Evolutionary conservation across 176 grass and related monocot genomes (phyloP), one percentile per base, ranked within the genome.

Genomic region (Otatea glauca): DNA sequence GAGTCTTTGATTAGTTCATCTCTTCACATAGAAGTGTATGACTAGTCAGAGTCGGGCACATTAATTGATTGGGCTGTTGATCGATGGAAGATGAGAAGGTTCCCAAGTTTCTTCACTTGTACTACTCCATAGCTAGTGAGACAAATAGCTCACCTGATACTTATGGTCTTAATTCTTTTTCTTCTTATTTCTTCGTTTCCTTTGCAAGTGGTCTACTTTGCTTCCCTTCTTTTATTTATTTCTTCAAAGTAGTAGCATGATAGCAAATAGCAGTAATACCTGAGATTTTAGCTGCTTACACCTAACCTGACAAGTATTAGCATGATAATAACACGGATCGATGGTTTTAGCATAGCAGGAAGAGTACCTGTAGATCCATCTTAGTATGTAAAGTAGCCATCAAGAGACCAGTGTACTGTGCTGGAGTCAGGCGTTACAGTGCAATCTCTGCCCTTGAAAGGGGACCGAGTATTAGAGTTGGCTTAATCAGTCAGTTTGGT

Each of bases 401-500:
- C 71, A 38, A 35, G 64, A 59, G 21, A 76, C 39, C 63, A 25
- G 59, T 18, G 59, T 18, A 74, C 88, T 90, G 79, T 90, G 49
- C 44, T 24, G 47, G 17, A 41, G 79, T 90, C 16, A 14, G 67
- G 29, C 20, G 43, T 74, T 8, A 62, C 88, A 87, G 79, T 79
- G 79, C 27, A 29, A 21, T 21, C 16, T 67, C 32, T 8, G 68
- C 27, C 37, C 55, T 21, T 20, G 65, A 15, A 38, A 65, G 79
- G 84, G 84, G 79, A 90, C 84, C 55, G 11, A 45, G 58, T n/a
- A 45, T 84, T 85, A 60, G 68, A 47, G 70, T 23, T 55, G 71
- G 77, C 58, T 70, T 38, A 70, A 85, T 76, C 63, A 58, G 71
- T 41, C 77, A 64, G 78, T 65, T 82, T 23, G 58, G 66, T 90